Percentiles rank a stretch among this genome's conserved stretches.
phyloP scores from a whole-genome alignment of 2,329 filamentous ascomycete genomes.

The Paraphoma sp. region DNA sequence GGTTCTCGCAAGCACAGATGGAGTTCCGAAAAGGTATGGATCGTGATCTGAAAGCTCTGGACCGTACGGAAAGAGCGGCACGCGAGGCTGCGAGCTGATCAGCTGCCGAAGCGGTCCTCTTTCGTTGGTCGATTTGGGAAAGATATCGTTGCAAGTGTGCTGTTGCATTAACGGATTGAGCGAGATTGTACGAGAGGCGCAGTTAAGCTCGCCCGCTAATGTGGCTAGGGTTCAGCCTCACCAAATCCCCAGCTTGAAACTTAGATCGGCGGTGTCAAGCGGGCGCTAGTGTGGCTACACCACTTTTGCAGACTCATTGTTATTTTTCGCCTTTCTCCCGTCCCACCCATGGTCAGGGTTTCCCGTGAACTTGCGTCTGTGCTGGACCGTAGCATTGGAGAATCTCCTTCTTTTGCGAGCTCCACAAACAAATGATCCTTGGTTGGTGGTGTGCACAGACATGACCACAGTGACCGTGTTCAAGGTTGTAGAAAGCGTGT shows the following conservation, averaged over 20 bases:
- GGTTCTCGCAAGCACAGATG: not conserved
- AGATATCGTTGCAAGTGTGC: not conserved
- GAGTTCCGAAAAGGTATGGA: too few species aligned
- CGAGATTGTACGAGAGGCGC: not conserved
- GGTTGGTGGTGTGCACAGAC: not conserved
- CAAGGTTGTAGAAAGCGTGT: not conserved
- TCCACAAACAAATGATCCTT: not conserved
- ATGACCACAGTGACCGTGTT: not conserved
- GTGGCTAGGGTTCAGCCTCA: constrained; percentile 14
- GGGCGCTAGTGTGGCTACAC: constrained; percentile 13
- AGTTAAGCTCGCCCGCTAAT: constrained; percentile 1
- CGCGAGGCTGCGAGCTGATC: not conserved
- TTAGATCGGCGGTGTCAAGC: constrained; percentile 7
- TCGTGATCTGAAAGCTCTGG: not conserved
- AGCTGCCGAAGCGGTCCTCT: not conserved
- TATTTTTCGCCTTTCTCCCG: not conserved
- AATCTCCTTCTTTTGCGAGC: not conserved
- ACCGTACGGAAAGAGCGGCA: not conserved
- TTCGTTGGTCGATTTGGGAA: not conserved
- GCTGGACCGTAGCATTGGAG: not conserved
- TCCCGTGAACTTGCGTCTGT: not conserved
- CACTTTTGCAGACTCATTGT: constrained; percentile 7
- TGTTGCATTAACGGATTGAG: not conserved
- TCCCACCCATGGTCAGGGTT: not conserved
- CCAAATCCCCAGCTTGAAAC: constrained; percentile 4